Evolutionary conservation across 2,329 filamentous ascomycete genomes (phyloP), one percentile per base, ranked within the genome.

Genomic region (Cladophialophora exuberans): DNA sequence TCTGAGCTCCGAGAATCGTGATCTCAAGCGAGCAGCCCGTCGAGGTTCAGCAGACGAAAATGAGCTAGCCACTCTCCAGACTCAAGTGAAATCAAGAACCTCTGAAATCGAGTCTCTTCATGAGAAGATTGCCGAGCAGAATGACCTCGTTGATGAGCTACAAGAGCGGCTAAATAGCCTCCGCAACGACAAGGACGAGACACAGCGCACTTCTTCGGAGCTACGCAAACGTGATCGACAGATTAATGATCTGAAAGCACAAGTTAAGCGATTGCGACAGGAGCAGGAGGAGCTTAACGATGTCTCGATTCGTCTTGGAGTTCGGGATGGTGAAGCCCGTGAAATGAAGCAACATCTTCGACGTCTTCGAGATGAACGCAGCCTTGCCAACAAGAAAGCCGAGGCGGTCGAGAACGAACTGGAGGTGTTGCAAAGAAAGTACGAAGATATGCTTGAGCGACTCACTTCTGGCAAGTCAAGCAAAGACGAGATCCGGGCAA

Each of bases 231-330:
- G 88, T 58, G 86, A 90, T 51, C 77, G 82, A 54, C 80, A 83
- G 17, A 82, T 92, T 51, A 81, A 82, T 31, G 72, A 76, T 51
- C 59, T 76, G 20, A 74, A 72, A 62, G 60, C 62, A 11, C 89
- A 92, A 62, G 78, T 95, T 17, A 84, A 88, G 52, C 81, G 85
- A 18, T 69, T 80, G 25, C 73, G 75, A 10, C 73, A 76, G 48
- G 76, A 78, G 57, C 72, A 76, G 20, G 67, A 69, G 33, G 68
- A 66, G 7, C 70, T 70, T 31, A 66, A 68, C n/a, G 69, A 86
- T 36, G 76, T 94, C 11, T 86, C 90, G 62, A 79, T 90, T 56
- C 84, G 89, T 65, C 79, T 94, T 25, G 78, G 81, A 5, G 83
- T 88, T 65, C 85, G 88, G 56, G 86, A 90, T 50, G 78, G 82